Evolutionary conservation across 495 filamentous ascomycete genomes (phyloP), one percentile per base, ranked within the genome.

Genomic region (Xylaria cubensis): DNA sequence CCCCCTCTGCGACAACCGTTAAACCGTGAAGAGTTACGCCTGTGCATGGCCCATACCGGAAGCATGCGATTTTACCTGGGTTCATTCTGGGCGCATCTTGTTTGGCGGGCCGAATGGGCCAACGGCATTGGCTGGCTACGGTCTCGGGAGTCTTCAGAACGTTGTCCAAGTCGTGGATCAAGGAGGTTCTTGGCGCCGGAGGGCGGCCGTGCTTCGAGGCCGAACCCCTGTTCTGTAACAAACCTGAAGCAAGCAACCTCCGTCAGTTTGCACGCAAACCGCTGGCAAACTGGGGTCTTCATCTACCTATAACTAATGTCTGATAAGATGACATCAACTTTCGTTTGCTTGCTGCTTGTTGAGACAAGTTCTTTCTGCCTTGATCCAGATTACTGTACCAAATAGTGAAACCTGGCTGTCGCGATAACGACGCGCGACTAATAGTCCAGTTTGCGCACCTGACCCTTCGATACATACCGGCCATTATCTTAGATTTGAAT

Each of bases 211-310:
- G 74, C 70, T 72, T 72, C 62, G 72, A 62, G 39, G 69, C 36
- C 8, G 68, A 58, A 81, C 76, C 84, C 85, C 81, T 83, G 85
- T 84, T 79, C 77, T 86, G 83, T 76, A 80, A 85, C 85, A 82
- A 75, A 77, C 71, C 77, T 86, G 85, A 85, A 74, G 84, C 84
- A 85, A 85, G 67, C 42, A 72, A 72, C 36, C 71, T 66, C 74
- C 75, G 73, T 74, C 78, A 73, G 72, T 50, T 53, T 17, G 36
- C 34, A 50, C 39, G 21, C 34, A 10, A 15, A 10, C 42, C 12
- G 67, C 69, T 41, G 13, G 62, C n/a, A n/a, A n/a, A n/a, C n/a
- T n/a, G n/a, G 63, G 63, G 46, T 13, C 61, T 36, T 44, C 46
- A 58, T 48, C 8, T 44, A 72, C 72, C 24, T 66, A 69, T 65